phyloP scores from a whole-genome alignment of 2,329 filamentous ascomycete species.

The Colletotrichum tofieldiae region DNA sequence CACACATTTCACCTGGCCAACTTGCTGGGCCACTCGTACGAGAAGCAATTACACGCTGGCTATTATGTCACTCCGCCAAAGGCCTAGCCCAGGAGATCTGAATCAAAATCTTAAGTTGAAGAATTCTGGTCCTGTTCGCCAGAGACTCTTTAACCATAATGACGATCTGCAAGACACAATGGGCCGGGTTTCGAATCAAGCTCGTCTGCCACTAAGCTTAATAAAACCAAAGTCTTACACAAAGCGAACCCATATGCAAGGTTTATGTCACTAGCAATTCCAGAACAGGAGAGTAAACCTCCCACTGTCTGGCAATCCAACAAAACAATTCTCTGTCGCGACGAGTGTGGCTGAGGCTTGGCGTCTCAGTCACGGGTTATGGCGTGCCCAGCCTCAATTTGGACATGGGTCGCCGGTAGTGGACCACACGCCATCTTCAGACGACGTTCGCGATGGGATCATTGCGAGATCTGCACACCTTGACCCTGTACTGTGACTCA shows the following conservation, averaged over 20 bases:
- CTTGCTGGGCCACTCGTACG: background rate
- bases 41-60: conserved; percentile 1
- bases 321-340: background rate
- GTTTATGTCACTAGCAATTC: background rate
- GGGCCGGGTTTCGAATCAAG: conserved; percentile 1
- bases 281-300: no score
- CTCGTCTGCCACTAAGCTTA: background rate
- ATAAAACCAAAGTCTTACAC: background rate
- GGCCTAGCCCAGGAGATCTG: conserved; percentile 9
- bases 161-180: conserved; percentile 22
- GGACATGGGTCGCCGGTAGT: background rate
- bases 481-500: background rate
- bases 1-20: conserved; percentile 1
- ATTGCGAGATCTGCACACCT: background rate
- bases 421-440: background rate
- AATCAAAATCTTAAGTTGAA: conserved; percentile 19
- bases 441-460: background rate
- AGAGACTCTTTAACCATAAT: conserved; percentile 1
- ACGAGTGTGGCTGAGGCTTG: conserved; percentile 26
- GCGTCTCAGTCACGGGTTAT: conserved; percentile 31
- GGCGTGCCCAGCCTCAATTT: conserved; percentile 23
- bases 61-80: conserved; percentile 9
- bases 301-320: background rate
- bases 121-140: conserved; percentile 22
- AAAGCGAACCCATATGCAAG: background rate